Base-by-base conservation (phyloP, 176 grass and related monocot species). In the Phoenix roebelenii region DNA sequence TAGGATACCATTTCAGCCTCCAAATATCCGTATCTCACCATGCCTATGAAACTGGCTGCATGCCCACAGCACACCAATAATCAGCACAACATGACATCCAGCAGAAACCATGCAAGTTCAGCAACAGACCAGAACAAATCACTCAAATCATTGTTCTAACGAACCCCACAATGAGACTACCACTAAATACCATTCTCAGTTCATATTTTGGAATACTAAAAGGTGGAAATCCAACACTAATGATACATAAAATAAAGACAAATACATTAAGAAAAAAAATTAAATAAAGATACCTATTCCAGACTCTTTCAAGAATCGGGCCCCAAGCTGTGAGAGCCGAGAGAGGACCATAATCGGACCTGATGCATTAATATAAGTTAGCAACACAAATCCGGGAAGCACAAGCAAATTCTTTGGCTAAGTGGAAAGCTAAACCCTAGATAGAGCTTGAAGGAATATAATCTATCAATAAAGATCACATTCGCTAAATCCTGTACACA, bases 251-350 rank as follows among this genome's bases (percentile, higher is more conserved):
- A 55, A 19, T 17, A 48, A 29, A 16, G 3, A 48, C 35, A 39
- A 39, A 39, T 12, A 39, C 9, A 39, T 39, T 49, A 54, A 57
- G 61, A 7, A 2, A 5, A 5, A 60, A 2, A 48, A 57, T 14
- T 15, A 54, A 22, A 26, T 0, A n/a, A 44, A 57, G 55, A 22
- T 20, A 76, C 60, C 78, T 52, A 66, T 19, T 61, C 18, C 66
- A 28, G 18, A 52, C 50, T 81, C 74, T 22, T 52, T 74, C 55
- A 74, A 56, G 26, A 81, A 25, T 35, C 74, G 69, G 50, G 53
- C 35, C 24, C 74, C 78, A 5, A 86, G 50, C 56, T 55, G 83
- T 2, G 83, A 81, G 64, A 86, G 29, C 72, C 78, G 73, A 22
- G 78, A 70, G 3, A 86, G 49, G 10, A 44, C 35, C 78, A 86